Conservation (phyloP, 2,329 filamentous ascomycete genomes). For the Ascomycota sp. region DNA sequence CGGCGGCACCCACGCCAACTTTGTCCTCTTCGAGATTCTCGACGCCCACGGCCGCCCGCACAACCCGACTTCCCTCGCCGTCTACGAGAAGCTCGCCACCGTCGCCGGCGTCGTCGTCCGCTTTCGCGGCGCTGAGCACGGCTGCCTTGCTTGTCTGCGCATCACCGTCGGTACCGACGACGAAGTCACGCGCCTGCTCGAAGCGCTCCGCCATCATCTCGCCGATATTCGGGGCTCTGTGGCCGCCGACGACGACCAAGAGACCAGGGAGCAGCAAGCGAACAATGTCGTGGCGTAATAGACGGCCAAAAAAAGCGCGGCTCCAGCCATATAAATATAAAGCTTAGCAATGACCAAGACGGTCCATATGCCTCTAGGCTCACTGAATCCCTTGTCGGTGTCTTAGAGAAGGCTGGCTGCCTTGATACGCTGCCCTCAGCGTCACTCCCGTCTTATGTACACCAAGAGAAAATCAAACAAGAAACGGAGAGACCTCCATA, state of each 20-base stretch:
- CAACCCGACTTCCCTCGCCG: slow-evolving; percentile 55
- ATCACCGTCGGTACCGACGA: slow-evolving; percentile 82
- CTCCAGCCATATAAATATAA: too few relatives aligned
- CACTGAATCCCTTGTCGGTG: too few relatives aligned
- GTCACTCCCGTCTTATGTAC: too few relatives aligned
- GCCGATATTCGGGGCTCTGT: slow-evolving; percentile 18
- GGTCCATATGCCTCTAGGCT: too few relatives aligned
- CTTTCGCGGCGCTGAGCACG: slow-evolving; percentile 82
- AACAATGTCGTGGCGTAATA: slow-evolving; percentile 1
- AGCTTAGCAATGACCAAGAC: too few relatives aligned
- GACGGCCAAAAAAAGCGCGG: too few relatives aligned
- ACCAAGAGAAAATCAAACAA: too few relatives aligned
- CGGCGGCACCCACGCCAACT: slow-evolving; percentile 70
- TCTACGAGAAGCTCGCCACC: slow-evolving; percentile 75
- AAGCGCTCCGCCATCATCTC: slow-evolving; percentile 36
- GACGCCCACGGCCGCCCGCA: slow-evolving; percentile 52
- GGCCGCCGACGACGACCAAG: neutral
- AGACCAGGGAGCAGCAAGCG: neutral
- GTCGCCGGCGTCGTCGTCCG: slow-evolving; percentile 76
- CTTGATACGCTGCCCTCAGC: too few relatives aligned
- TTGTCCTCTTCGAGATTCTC: slow-evolving; percentile 76
- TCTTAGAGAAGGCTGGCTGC: too few relatives aligned
- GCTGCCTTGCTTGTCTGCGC: slow-evolving; percentile 71
- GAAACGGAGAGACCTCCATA: too few relatives aligned
- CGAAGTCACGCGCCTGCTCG: slow-evolving; percentile 64